phyloP scores from a whole-genome alignment of 2,329 filamentous ascomycete species.

The Ambrosiella xylebori region DNA sequence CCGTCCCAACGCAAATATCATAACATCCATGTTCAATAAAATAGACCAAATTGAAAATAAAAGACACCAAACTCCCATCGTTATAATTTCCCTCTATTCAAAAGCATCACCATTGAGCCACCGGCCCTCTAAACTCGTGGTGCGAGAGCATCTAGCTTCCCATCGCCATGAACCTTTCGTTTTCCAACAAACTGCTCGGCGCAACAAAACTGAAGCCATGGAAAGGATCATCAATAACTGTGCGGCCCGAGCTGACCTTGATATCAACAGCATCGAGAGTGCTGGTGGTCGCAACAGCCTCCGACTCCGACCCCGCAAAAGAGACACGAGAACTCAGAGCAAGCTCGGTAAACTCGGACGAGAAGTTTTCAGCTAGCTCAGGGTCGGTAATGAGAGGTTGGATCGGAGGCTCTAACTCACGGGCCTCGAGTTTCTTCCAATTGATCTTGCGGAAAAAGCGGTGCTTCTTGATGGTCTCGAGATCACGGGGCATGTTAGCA shows the following conservation, averaged over 20 bases:
- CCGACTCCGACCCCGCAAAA: constrained; percentile 16
- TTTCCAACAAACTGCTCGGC: constrained; percentile 38
- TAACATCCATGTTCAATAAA: not conserved
- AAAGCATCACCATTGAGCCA: not conserved
- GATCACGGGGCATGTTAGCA: constrained; percentile 72
- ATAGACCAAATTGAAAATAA: not conserved
- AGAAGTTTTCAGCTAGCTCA: constrained; percentile 91
- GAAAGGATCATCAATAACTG: constrained; percentile 36
- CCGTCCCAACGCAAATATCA: not conserved
- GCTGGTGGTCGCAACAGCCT: constrained; percentile 10
- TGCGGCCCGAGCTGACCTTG: constrained; percentile 14
- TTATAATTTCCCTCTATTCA: not conserved
- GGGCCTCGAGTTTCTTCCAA: constrained; percentile 70
- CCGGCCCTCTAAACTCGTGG: no score
- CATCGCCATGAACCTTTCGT: constrained; percentile 23
- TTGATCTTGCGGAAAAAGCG: constrained; percentile 95
- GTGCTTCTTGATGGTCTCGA: constrained; percentile 73
- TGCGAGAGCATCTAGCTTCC: constrained; percentile 8
- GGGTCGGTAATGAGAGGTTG: constrained; percentile 88
- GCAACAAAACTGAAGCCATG: constrained; percentile 49
- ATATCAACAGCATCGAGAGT: not conserved
- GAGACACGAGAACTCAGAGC: constrained; percentile 47
- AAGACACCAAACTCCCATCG: not conserved
- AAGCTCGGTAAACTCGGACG: constrained; percentile 75
- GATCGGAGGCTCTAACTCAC: constrained; percentile 78